phyloP scores from a whole-genome alignment of 768 basidiomycete genomes.

The Mycena belliarum region DNA sequence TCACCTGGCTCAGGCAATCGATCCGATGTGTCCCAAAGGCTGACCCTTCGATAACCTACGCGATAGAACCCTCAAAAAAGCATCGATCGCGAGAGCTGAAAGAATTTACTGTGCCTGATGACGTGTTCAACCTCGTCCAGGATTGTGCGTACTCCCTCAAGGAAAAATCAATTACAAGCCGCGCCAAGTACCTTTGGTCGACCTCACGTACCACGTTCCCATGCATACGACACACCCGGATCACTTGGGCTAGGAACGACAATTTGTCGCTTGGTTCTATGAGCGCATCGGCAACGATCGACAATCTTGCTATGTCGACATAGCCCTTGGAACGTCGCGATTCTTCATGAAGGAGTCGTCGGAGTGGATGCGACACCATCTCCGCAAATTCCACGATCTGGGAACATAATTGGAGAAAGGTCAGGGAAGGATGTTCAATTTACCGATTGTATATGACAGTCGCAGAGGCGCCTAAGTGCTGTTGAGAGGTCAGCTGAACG shows the following conservation, averaged over 20 bases:
- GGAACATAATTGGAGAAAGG: not conserved
- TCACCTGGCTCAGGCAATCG: not conserved
- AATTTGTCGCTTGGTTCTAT: not conserved
- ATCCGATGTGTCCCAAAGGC: not conserved
- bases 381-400: not conserved
- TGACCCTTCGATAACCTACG: not conserved
- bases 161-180: not conserved
- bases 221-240: not conserved
- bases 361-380: not conserved
- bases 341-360: not conserved
- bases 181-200: not conserved
- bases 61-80: not conserved
- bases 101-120: not conserved
- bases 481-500: not conserved
- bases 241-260: not conserved
- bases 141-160: not conserved
- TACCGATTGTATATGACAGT: not conserved
- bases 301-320: not conserved
- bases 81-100: not conserved
- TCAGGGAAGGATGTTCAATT: not conserved
- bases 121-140: slow-evolving; percentile 1
- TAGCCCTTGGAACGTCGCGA: not conserved
- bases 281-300: not conserved
- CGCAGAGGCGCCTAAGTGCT: not conserved
- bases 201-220: slow-evolving; percentile 5